Conservation (phyloP, 1,139 yeast species). For the Lodderomyces orthopsilosis region DNA sequence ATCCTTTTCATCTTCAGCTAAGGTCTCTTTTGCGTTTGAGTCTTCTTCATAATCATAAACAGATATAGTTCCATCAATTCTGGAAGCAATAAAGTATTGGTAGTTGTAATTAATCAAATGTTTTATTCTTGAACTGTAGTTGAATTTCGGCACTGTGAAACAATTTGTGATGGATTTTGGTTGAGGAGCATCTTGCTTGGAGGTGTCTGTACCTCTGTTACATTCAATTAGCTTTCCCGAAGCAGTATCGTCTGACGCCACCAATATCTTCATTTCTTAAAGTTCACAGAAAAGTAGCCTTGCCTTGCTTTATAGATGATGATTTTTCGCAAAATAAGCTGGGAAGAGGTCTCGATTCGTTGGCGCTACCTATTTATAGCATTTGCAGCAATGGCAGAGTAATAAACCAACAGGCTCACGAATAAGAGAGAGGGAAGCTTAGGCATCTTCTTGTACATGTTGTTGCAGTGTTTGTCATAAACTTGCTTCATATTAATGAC, state of each 20-base stretch:
- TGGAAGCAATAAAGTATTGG: conserved; percentile 38
- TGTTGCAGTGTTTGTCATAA: too few species aligned
- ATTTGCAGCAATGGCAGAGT: neutral
- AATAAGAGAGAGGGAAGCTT: too few species aligned
- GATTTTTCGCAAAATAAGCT: neutral
- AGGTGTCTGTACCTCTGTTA: conserved; percentile 65
- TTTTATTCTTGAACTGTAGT: conserved; percentile 22
- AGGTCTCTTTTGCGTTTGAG: conserved; percentile 13
- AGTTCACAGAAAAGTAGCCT: neutral
- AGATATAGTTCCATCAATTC: conserved; percentile 41
- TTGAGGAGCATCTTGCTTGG: conserved; percentile 55
- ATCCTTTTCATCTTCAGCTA: conserved; percentile 11
- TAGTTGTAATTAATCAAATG: conserved; percentile 27
- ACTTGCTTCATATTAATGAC: too few species aligned
- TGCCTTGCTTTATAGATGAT: neutral
- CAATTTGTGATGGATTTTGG: conserved; percentile 47
- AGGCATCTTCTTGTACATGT: too few species aligned
- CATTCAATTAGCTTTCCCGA: conserved; percentile 56
- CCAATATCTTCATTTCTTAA: conserved; percentile 48
- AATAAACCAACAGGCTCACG: too few species aligned
- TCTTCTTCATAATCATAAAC: conserved; percentile 30
- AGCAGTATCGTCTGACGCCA: conserved; percentile 57
- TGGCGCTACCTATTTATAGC: neutral
- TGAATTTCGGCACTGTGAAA: conserved; percentile 32
- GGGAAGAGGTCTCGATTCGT: neutral